Evolutionary conservation across 192 early-diverging fungal species (phyloP).

Genomic region (Podila epigama): DNA sequence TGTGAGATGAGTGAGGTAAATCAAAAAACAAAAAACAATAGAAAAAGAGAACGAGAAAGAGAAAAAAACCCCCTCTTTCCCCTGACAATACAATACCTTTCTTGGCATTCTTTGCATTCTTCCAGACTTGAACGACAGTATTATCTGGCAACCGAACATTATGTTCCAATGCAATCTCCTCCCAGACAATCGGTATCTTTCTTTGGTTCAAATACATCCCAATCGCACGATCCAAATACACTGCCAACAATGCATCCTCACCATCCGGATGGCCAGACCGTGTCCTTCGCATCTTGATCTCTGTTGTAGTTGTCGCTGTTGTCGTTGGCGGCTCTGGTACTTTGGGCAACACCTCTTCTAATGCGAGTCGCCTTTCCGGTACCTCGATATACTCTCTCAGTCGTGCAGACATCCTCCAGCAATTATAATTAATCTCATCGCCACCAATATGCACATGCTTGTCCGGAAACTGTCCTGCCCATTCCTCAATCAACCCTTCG

Average conservation of each 20-base stretch:
- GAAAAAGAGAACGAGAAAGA: neutral
- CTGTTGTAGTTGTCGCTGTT: neutral
- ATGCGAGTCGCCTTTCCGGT: neutral
- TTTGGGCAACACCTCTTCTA: slow-evolving; percentile 11
- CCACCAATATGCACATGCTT: slow-evolving; percentile 79
- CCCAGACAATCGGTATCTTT: slow-evolving; percentile 41
- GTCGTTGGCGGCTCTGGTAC: neutral
- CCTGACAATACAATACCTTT: too few relatives aligned
- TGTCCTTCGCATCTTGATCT: slow-evolving; percentile 54
- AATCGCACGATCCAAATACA: slow-evolving; percentile 55
- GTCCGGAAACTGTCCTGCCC: slow-evolving; percentile 74
- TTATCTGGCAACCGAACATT: slow-evolving; percentile 20
- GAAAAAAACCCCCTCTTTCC: neutral
- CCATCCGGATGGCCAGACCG: slow-evolving; percentile 25
- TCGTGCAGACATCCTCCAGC: slow-evolving; percentile 63
- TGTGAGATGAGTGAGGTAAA: slow-evolving; percentile 67
- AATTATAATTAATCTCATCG: slow-evolving; percentile 77
- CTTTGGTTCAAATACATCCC: slow-evolving; percentile 27
- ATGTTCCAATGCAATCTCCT: slow-evolving; percentile 41
- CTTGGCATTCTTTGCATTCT: slow-evolving; percentile 32
- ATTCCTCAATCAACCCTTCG: slow-evolving; percentile 69
- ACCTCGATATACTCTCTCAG: slow-evolving; percentile 44
- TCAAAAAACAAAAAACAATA: slow-evolving; percentile 35
- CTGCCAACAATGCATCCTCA: slow-evolving; percentile 78
- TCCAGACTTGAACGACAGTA: slow-evolving; percentile 45